Evolutionary conservation across 1,284 basidiomycete species (phyloP), one percentile per base, ranked within the genome.

Genomic region (Apiotrichum brassicae): DNA sequence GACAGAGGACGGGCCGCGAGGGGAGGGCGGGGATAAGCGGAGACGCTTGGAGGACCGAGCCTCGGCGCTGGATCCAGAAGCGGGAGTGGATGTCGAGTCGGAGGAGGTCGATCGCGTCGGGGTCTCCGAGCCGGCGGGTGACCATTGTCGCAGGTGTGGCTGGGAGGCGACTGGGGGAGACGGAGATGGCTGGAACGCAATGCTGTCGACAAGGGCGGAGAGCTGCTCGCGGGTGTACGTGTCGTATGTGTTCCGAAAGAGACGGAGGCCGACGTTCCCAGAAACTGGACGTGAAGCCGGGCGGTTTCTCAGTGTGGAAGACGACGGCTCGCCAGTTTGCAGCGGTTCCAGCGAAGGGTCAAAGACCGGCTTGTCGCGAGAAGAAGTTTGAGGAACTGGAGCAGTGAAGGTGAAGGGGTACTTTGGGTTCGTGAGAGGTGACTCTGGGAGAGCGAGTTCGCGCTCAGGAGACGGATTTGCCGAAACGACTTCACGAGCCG

Each of bases 201-300:
- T 90, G 12, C 84, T 89, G 61, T 94, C 90, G 2, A 92, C 87
- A 69, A 97, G 80, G 1, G 86, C 88, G 2, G 87, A 88, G 42
- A 97, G 81, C 66, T 94, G 88, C 37, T 93, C 86, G 32, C 89
- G 82, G 3, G 91, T 95, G 65, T 86, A 90, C 0, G 92, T 93
- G 71, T 97, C 92, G 66, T 94, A 94, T 3, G 63, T 65, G 55
- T 90, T 87, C 62, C 90, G 85, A 75, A 95, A 95, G 28, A 94
- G 77, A 6, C 84, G 84, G 8, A 92, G 79, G 14, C 82, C 83
- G 4, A 86, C 81, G 63, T 87, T 85, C 19, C 82, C 82, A 14
- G 75, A 58, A 18, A 81, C 57, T 6, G 53, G 36, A 7, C 82
- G 82, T 14, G 75, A 58, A 18, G 81, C 57, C 8, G 53, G 36